Conservation (phyloP, 345 rosid genomes). For the Rhodamnia argentea region DNA sequence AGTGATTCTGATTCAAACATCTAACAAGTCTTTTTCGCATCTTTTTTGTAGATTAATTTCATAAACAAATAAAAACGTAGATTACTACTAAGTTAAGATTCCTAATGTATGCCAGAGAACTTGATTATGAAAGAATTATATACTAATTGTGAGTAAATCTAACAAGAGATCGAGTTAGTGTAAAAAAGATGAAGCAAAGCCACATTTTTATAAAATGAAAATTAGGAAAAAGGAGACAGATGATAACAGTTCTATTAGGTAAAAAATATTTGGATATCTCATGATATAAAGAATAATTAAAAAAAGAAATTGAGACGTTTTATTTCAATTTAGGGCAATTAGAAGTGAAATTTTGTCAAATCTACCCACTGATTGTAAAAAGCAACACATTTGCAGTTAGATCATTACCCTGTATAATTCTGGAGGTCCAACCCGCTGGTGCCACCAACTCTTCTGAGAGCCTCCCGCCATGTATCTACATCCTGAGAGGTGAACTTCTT, state of each 20-base stretch:
- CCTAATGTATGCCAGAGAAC: too few relatives aligned
- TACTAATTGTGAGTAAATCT: too few relatives aligned
- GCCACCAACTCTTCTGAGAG: not conserved
- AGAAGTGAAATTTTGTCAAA: not conserved
- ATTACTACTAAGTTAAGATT: not conserved
- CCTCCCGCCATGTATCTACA: not conserved
- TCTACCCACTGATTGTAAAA: fast-evolving
- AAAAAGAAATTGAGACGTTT: not conserved
- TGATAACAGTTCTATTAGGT: not conserved
- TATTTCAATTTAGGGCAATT: not conserved
- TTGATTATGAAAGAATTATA: too few relatives aligned
- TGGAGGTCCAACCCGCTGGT: fast-evolving
- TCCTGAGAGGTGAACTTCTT: not conserved
- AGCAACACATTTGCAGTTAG: not conserved
- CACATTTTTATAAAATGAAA: not conserved
- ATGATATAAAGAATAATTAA: fast-evolving
- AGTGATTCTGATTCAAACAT: not conserved
- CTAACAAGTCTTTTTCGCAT: not conserved
- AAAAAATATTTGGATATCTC: not conserved
- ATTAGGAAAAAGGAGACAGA: not conserved
- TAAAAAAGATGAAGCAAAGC: fast-evolving
- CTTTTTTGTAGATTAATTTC: not conserved
- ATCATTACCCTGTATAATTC: not conserved
- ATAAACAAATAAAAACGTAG: not conserved
- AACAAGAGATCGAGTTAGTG: not conserved